Base-by-base conservation (phyloP, 768 basidiomycete species). In the Leccinum rimulosum region DNA sequence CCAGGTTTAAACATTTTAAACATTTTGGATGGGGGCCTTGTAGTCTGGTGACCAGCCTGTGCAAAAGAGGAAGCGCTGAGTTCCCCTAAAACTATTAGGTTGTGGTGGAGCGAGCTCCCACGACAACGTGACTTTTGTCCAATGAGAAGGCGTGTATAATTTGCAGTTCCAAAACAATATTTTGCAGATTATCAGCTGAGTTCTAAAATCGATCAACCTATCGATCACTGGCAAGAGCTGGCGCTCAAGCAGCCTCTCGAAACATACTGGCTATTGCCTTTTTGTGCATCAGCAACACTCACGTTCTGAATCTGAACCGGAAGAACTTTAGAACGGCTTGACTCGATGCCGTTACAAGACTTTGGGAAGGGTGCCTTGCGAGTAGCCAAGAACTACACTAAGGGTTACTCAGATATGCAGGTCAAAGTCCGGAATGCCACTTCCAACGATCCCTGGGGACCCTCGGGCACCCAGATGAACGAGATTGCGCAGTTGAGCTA, bases 391-490 rank as follows among this genome's bases (percentile, higher is more conserved):
- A 96, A 95, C 71, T 95, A 95, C 73, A 97, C 95, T 56, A 94
- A 93, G 67, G 91, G 91, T 40, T 99, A 98, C 76, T 95, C 95
- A 47, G 95, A 98, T 61, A 88, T 88, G 0, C 93, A 98, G 76
- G 86, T 91, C 47, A 98, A 98, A 75, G 93, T 98, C 61, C 85
- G 95, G 61, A 95, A 96, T 79, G 93, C 95, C 40, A 98, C 95
- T 17, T 94, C 92, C 25, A 98, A 98, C 77, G 96, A 98, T 72
- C 93, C 96, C 10, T 97, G 95, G 94, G 96, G 96, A 0, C 96
- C 96, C 6, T 91, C 91, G 8, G 95, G 96, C 6, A 93, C 93
- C 1, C 95, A 96, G 80, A 98, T 99, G 97, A 97, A 97, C 78
- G 96, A 98, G 77, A 85, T 99, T 64, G 96, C 96, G 0, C 94